Conservation (phyloP, 139 green algal species). For the Picochlorum sp. region DNA sequence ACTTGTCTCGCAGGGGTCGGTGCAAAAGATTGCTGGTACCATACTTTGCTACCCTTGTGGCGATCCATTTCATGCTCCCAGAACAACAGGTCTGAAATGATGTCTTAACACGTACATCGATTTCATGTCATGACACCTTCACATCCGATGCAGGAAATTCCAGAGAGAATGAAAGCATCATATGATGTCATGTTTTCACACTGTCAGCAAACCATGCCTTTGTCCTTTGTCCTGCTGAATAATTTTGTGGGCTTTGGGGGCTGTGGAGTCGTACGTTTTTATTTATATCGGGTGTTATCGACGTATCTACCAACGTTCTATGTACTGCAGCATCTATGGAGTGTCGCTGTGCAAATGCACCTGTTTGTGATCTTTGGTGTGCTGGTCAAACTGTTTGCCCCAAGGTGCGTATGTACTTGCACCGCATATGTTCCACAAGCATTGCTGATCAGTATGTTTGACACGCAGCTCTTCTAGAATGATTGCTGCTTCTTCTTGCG, state of each 20-base stretch:
- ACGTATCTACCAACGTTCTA: neutral
- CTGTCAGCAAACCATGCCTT: slow-evolving; percentile 3
- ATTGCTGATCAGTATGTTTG: no score
- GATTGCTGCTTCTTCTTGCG: no score
- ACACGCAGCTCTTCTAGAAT: no score
- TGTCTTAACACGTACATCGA: no score
- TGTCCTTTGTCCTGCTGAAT: slow-evolving; percentile 13
- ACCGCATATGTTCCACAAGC: neutral
- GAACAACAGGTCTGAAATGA: neutral
- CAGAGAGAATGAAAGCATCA: neutral
- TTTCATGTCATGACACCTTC: no score
- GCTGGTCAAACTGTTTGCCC: neutral
- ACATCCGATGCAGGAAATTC: neutral
- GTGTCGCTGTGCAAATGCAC: slow-evolving; percentile 12
- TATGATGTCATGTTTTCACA: slow-evolving; percentile 7
- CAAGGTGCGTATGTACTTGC: neutral
- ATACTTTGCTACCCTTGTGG: slow-evolving; percentile 1
- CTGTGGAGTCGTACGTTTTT: slow-evolving; percentile 6
- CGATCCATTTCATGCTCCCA: neutral
- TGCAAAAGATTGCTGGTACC: neutral
- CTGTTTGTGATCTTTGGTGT: slow-evolving; percentile 7
- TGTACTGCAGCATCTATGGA: slow-evolving; percentile 11
- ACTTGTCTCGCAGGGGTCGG: neutral
- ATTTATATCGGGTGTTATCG: neutral
- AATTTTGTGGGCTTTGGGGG: slow-evolving; percentile 19